A percentile compares a stretch with the other conserved stretches of the same genome.
phyloP scores from a whole-genome alignment of 2,329 filamentous ascomycete genomes.

The Epichloe typhina region DNA sequence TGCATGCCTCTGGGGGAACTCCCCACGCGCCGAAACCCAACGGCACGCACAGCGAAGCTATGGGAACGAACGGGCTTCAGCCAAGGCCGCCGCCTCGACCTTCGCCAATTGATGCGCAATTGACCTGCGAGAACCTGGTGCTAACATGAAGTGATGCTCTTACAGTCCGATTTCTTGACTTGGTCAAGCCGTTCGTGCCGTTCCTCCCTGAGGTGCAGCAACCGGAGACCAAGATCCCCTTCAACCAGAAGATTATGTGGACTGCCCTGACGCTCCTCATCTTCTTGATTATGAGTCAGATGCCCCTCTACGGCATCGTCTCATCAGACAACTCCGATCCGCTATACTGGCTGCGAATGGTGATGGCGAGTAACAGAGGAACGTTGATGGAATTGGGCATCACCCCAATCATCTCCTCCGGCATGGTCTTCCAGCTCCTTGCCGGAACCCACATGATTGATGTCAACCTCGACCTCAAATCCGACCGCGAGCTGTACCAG shows the following conservation, averaged over 20 bases:
- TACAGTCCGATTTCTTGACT: slow-evolving; percentile 94
- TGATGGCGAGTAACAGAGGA: slow-evolving; percentile 96
- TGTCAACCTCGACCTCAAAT: slow-evolving; percentile 99
- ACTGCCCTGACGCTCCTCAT: slow-evolving; percentile 88
- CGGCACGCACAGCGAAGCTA: neutral
- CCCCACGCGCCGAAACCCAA: neutral
- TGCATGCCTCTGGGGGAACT: neutral
- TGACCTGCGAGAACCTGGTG: slow-evolving; percentile 11
- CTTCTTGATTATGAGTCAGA: slow-evolving; percentile 99
- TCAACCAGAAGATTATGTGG: slow-evolving; percentile 98
- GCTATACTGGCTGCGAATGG: slow-evolving; percentile 99
- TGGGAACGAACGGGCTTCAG: slow-evolving; percentile 3
- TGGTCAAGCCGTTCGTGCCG: slow-evolving; percentile 99
- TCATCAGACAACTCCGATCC: slow-evolving; percentile 97
- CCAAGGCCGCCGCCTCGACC: neutral
- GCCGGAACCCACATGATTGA: slow-evolving; percentile 99
- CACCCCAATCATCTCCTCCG: slow-evolving; percentile 97
- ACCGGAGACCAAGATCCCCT: slow-evolving; percentile 95
- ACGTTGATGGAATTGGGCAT: slow-evolving; percentile 95
- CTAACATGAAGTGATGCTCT: slow-evolving; percentile 14
- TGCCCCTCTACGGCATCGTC: slow-evolving; percentile 98
- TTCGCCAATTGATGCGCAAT: slow-evolving; percentile 12
- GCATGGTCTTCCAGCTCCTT: slow-evolving; percentile 99
- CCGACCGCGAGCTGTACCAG: slow-evolving; percentile 98
- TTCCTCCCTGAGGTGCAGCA: slow-evolving; percentile 98